A percentile compares a stretch with the other conserved stretches of the same genome.
Conservation (phyloP, 2,329 filamentous ascomycete species). For the Xylaria polymorpha region DNA sequence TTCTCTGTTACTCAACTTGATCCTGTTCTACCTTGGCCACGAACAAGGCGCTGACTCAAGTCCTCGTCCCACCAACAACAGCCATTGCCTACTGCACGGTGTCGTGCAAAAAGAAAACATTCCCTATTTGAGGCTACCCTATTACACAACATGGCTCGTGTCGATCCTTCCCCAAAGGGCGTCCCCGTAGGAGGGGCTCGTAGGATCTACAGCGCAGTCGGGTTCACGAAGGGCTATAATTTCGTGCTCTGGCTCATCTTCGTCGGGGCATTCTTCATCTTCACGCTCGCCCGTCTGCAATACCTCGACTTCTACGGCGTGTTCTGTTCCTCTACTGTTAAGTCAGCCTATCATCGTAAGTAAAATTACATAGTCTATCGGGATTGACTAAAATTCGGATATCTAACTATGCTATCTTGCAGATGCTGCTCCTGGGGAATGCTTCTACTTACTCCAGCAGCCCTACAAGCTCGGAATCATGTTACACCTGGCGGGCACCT, state of each 20-base stretch:
- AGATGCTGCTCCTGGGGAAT: slow-evolving; percentile 53
- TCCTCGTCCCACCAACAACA: no score
- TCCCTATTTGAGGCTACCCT: no score
- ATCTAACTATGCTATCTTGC: neutral
- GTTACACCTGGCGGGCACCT: slow-evolving; percentile 58
- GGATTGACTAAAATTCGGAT: neutral
- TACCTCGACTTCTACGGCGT: slow-evolving; percentile 60
- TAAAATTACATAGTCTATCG: neutral
- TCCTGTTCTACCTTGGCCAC: no score
- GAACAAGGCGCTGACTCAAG: no score
- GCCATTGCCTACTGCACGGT: no score
- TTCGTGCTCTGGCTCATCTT: slow-evolving; percentile 65
- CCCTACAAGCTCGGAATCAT: slow-evolving; percentile 55
- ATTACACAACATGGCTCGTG: neutral
- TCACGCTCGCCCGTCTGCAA: slow-evolving; percentile 60
- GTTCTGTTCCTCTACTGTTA: slow-evolving; percentile 47
- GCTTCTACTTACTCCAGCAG: slow-evolving; percentile 52
- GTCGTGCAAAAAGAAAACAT: no score
- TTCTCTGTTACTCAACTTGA: no score
- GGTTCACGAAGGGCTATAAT: slow-evolving; percentile 68
- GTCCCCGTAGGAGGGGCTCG: slow-evolving; percentile 36
- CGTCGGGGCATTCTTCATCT: slow-evolving; percentile 58
- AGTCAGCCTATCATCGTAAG: slow-evolving; percentile 26
- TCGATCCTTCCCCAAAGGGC: neutral
- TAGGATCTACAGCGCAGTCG: slow-evolving; percentile 59